A percentile compares a stretch with the other conserved stretches of the same genome.
Evolutionary conservation across 176 grass and related monocot species (phyloP).

Genomic region (Themeda triandra): DNA sequence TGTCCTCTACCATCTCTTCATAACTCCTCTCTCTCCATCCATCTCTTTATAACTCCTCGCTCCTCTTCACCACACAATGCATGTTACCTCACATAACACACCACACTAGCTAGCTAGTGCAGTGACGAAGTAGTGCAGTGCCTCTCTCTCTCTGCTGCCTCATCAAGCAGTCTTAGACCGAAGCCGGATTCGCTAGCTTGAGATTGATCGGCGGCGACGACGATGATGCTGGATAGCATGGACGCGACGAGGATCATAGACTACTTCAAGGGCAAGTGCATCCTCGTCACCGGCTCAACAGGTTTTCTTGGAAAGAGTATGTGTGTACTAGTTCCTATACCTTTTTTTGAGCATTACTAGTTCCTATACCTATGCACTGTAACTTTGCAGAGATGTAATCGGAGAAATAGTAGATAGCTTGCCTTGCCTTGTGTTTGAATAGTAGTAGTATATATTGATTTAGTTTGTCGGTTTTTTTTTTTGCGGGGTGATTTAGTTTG

Average conservation of each 20-base stretch:
- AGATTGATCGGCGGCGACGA: background rate
- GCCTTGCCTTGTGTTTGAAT: too few species aligned
- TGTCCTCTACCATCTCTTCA: too few species aligned
- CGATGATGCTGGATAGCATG: constrained; percentile 25
- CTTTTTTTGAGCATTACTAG: too few species aligned
- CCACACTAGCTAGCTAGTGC: background rate
- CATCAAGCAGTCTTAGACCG: background rate
- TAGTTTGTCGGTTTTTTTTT: too few species aligned
- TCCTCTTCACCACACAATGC: too few species aligned
- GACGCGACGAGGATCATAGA: constrained; percentile 53
- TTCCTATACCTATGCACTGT: background rate
- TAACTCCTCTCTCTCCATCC: too few species aligned
- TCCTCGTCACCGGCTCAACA: constrained; percentile 78
- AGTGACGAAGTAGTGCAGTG: background rate
- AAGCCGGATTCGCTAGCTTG: background rate
- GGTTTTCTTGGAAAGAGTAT: constrained; percentile 92
- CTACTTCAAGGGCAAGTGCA: constrained; percentile 76
- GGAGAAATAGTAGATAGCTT: too few species aligned
- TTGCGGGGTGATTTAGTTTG: too few species aligned
- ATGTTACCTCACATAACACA: background rate
- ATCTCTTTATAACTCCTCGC: too few species aligned
- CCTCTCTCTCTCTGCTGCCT: background rate
- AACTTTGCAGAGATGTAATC: background rate
- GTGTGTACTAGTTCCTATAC: background rate
- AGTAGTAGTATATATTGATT: too few species aligned